These are phyloP conservation scores for Quercus agrifolia DNA, from an alignment of 306 rosid species.

Conservation along the genomic window DNA sequence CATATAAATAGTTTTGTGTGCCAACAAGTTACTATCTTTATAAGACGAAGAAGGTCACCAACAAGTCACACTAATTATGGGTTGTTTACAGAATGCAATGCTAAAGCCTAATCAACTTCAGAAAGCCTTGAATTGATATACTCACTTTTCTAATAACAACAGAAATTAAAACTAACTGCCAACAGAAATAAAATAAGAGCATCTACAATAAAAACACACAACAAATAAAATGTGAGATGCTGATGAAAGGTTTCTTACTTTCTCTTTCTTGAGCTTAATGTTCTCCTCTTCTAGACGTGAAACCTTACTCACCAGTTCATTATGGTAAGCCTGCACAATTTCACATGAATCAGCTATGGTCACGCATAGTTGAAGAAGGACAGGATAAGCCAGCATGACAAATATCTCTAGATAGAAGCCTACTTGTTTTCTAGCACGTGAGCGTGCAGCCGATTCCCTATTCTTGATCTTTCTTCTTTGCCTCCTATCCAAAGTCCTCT, in stretches of 20 bases:
- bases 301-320: slow-evolving; percentile 67
- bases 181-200: not conserved
- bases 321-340: slow-evolving; percentile 54
- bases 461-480: slow-evolving; percentile 82
- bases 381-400: slow-evolving; percentile 1
- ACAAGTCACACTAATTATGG: slow-evolving; percentile 1
- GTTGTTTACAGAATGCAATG: not conserved
- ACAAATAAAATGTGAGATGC: not conserved
- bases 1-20: not conserved
- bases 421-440: slow-evolving; percentile 90
- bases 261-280: slow-evolving; percentile 61
- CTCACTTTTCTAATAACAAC: not conserved
- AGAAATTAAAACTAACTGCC: not conserved
- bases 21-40: not conserved
- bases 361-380: not conserved
- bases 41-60: not conserved
- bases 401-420: not conserved
- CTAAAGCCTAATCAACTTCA: not conserved
- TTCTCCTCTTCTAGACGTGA: slow-evolving; percentile 59
- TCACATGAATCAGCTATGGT: slow-evolving; percentile 13
- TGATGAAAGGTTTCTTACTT: slow-evolving; percentile 35
- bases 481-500: slow-evolving; percentile 73
- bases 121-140: not conserved
- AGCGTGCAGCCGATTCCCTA: slow-evolving; percentile 87
- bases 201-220: not conserved